Evolutionary conservation across 2,329 filamentous ascomycete genomes (phyloP), one percentile per base, ranked within the genome.

Genomic region (Apiospora malaysiana): DNA sequence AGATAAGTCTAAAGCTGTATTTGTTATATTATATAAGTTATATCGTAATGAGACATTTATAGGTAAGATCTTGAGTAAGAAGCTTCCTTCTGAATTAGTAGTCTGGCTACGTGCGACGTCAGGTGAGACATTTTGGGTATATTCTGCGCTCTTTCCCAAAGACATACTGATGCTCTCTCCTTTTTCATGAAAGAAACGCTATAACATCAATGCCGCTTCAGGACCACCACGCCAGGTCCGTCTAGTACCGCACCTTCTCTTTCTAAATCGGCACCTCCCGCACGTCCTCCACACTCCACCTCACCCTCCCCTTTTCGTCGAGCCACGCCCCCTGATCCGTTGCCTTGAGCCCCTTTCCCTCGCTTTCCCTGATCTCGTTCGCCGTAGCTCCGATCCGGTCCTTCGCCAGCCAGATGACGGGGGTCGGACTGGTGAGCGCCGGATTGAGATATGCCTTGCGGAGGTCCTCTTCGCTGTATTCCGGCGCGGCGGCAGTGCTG

Each of bases 321-420:
- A 93, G 80, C 79, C 79, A 80, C 67, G 82, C 86, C 4, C 90
- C 89, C 37, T 89, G 89, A 72, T 92, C 90, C 73, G 92, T 91
- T 0, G 89, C 91, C 76, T 91, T 91, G 2, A 88, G 83, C 45
- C 91, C 90, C 59, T 89, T 84, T 72, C 86, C 85, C 67, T 83
- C 83, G 1, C 87, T 90, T 74, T 92, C 89, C 46, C 80, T 78
- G 68, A 91, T 83, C 77, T 92, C 91, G 76, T 91, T 88, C 71
- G 78, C 81, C 72, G 86, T 89, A 59, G 92, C 84, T 25, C 91
- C 90, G 70, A 86, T 83, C 1, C 83, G 80, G 77, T 93, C 91
- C 65, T 85, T 85, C 0, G 91, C 90, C 69, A 93, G 87, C 91
- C 91, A 93, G 40, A 93, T 83, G 5, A 91, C 78, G 2, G 89